Base-by-base conservation (phyloP, 2,329 filamentous ascomycete genomes). In the Aspergillus pseudoterreus region DNA sequence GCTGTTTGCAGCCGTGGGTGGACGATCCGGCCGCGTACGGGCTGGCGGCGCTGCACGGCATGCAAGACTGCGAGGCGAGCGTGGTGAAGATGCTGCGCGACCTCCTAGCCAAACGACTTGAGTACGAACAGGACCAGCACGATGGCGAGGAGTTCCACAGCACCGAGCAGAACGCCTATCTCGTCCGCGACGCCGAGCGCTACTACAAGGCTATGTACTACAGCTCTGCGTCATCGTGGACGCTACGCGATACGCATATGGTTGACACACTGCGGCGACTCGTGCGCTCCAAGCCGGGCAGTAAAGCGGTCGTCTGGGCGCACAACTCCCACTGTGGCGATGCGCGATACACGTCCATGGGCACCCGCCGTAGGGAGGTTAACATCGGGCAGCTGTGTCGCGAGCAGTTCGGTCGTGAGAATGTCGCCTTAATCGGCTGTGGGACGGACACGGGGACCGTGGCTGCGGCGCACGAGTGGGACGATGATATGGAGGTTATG, bases 331-430 rank as follows among this genome's bases (percentile, higher is more conserved):
- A 81, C 45, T 62, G 79, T 10, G 78, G 78, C n/a, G 78, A 81
- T 56, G 78, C 78, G n/a, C 70, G 78, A 14, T 74, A 71, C 32
- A 80, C 77, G 5, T 74, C 71, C 49, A 79, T 79, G 77, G 74
- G 76, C 9, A 65, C 60, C 32, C 60, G 66, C 3, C 63, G 69
- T 15, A 71, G 71, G 6, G 75, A 80, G 60, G 60, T 79, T 44
- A 81, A 80, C 55, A 67, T 81, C n/a, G 78, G 78, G 0, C 78
- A 81, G 61, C 62, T 81, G n/a, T 80, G 76, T 59, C 73, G 75
- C 21, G 71, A 79, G 59, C 57, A 66, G 10, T 73, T 74, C 51
- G 73, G 70, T 24, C 60, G 65, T 33, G 62, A 69, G 3, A 66
- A 75, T 27, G 73, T 76, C 14, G 66, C 67, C 4, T 71, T 76